phyloP scores from a whole-genome alignment of 1,139 yeast genomes.

The Candida mesenterica region DNA sequence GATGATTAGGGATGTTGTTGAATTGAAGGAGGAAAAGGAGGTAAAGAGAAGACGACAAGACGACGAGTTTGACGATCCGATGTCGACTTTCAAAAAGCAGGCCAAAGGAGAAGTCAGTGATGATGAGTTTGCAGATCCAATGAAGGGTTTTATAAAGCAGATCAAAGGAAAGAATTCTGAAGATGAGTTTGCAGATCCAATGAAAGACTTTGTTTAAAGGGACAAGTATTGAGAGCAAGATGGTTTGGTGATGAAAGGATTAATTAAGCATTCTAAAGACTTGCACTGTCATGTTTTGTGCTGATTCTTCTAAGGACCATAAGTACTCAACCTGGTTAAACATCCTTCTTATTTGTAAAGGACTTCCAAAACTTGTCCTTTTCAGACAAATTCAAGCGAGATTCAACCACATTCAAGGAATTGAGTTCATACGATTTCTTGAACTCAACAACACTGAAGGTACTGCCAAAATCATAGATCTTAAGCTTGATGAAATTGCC shows the following conservation, averaged over 20 bases:
- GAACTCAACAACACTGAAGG: constrained; percentile 17
- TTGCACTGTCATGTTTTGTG: no score
- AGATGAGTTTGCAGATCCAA: constrained; percentile 2
- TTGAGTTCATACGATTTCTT: constrained; percentile 30
- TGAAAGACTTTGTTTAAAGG: constrained; percentile 1
- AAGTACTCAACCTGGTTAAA: no score
- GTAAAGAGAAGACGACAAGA: neutral
- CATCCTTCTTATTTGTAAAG: constrained; percentile 17
- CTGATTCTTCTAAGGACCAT: no score
- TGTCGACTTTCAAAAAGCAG: neutral
- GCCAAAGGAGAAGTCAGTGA: constrained; percentile 3
- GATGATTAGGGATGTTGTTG: neutral
- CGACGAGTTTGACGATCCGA: constrained; percentile 6
- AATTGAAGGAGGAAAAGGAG: neutral
- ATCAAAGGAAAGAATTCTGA: constrained; percentile 3
- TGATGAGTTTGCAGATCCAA: constrained; percentile 19
- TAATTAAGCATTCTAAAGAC: no score
- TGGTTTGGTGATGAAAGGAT: no score
- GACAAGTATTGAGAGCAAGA: no score
- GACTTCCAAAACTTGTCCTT: constrained; percentile 36
- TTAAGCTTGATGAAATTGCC: constrained; percentile 25
- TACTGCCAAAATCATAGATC: constrained; percentile 22
- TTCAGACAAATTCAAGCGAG: constrained; percentile 25
- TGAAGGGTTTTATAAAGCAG: constrained; percentile 14
- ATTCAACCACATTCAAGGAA: constrained; percentile 28